Conservation (phyloP, 2,329 filamentous ascomycete genomes). For the Ophiostoma pallidulum region DNA sequence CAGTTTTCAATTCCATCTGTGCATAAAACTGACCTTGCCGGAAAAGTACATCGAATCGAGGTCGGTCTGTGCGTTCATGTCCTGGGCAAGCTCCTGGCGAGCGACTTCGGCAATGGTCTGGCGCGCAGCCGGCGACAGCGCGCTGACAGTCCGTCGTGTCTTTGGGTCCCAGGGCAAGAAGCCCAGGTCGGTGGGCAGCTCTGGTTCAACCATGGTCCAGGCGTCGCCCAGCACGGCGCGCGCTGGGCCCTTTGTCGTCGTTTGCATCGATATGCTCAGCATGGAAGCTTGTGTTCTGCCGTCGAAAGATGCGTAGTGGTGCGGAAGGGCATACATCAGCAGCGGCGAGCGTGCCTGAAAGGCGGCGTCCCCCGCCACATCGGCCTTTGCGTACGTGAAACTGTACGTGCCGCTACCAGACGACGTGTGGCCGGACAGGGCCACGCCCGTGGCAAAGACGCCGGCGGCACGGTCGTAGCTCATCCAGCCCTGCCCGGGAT, state of each 20-base stretch:
- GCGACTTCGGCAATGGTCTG: constrained; percentile 52
- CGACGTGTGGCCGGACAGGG: constrained; percentile 46
- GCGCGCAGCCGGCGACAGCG: constrained; percentile 45
- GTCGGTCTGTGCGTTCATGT: constrained; percentile 64
- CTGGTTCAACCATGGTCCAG: constrained; percentile 69
- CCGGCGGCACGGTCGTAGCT: constrained; percentile 69
- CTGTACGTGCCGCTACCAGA: constrained; percentile 61
- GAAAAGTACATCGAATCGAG: constrained; percentile 87
- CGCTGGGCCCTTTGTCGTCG: constrained; percentile 76
- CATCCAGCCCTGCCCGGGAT: constrained; percentile 32
- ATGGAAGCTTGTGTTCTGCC: constrained; percentile 38
- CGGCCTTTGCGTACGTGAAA: constrained; percentile 63
- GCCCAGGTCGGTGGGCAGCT: constrained; percentile 63
- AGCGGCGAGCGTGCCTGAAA: constrained; percentile 35
- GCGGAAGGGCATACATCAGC: constrained; percentile 80
- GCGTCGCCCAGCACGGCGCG: constrained; percentile 60
- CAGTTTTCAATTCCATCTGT: no score
- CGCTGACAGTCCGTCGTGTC: constrained; percentile 30
- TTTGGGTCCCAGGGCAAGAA: constrained; percentile 69
- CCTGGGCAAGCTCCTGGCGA: constrained; percentile 57
- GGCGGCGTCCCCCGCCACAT: constrained; percentile 37
- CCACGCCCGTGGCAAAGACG: constrained; percentile 58
- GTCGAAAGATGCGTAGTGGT: constrained; percentile 73
- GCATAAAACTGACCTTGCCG: constrained; percentile 77
- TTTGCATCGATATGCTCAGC: constrained; percentile 53